A percentile compares a stretch with the other conserved stretches of the same genome.
Conservation (phyloP, 441 rosid genomes). For the Erodium texanum region DNA sequence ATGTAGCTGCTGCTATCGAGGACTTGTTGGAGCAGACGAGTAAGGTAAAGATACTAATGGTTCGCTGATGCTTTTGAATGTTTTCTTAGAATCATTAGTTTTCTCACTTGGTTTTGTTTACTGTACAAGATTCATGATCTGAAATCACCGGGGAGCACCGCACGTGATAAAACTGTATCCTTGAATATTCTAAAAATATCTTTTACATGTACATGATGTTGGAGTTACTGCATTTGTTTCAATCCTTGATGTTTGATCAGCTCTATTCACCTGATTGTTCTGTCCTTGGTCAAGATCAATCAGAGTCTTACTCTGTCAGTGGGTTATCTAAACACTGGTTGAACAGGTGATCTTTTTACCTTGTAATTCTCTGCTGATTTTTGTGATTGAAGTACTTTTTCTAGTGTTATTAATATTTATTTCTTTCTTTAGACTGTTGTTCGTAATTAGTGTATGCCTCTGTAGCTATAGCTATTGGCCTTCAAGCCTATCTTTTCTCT, state of each 20-base stretch:
- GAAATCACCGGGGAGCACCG: constrained; percentile 49
- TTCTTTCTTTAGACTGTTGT: neutral
- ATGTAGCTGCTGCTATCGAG: constrained; percentile 92
- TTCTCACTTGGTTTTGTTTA: constrained; percentile 21
- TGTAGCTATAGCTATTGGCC: neutral
- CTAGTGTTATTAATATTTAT: neutral
- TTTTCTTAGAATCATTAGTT: constrained; percentile 19
- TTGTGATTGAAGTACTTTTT: constrained; percentile 4
- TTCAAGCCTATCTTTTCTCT: neutral
- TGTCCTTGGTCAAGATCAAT: constrained; percentile 36
- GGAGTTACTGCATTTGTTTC: constrained; percentile 22
- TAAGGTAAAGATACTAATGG: constrained; percentile 43
- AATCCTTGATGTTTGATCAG: constrained; percentile 57
- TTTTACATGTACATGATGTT: constrained; percentile 12
- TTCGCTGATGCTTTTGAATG: constrained; percentile 17
- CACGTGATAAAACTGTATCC: constrained; percentile 63
- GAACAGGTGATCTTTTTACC: constrained; percentile 42
- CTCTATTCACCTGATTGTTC: constrained; percentile 37
- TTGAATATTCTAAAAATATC: constrained; percentile 15
- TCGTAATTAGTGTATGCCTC: neutral
- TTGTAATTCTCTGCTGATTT: neutral
- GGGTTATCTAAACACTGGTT: constrained; percentile 65
- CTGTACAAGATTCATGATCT: constrained; percentile 60
- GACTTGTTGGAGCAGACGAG: constrained; percentile 88
- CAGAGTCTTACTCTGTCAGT: constrained; percentile 42